A percentile compares a stretch with the other conserved stretches of the same genome.
Evolutionary conservation across 495 filamentous ascomycete genomes (phyloP).

Genomic region (Oidiodendron maius): DNA sequence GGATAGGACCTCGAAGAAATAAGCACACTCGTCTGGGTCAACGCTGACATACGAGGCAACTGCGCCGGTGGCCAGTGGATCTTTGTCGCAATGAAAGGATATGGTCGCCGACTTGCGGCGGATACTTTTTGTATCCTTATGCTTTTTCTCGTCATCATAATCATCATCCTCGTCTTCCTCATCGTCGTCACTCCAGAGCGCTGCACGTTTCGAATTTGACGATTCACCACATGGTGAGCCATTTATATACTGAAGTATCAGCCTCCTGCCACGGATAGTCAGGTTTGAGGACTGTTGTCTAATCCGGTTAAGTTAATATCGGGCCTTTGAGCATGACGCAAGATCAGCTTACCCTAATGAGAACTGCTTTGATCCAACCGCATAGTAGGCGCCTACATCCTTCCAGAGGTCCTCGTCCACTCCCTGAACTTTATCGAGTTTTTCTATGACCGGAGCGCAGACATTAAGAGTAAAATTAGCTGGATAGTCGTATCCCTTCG

Average conservation of each 20-base stretch:
- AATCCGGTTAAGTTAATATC: constrained; percentile 9
- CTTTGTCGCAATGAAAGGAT: constrained; percentile 87
- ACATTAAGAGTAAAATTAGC: constrained; percentile 95
- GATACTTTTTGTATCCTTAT: constrained; percentile 23
- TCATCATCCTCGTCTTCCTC: constrained; percentile 27
- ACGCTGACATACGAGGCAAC: constrained; percentile 76
- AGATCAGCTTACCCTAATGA: constrained; percentile 66
- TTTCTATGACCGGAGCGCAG: constrained; percentile 79
- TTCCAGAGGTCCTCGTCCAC: constrained; percentile 57
- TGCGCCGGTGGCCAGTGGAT: constrained; percentile 40
- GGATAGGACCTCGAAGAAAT: constrained; percentile 93
- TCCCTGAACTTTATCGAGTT: constrained; percentile 63
- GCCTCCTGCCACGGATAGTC: constrained; percentile 78
- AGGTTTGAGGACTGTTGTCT: constrained; percentile 60
- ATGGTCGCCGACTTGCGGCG: constrained; percentile 82
- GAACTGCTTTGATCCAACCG: constrained; percentile 63
- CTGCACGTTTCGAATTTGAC: too few relatives aligned
- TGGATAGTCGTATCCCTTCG: constrained; percentile 58
- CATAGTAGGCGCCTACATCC: constrained; percentile 92
- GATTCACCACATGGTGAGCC: constrained; percentile 69
- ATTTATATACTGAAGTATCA: constrained; percentile 85
- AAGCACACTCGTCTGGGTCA: constrained; percentile 83
- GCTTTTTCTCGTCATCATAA: constrained; percentile 29
- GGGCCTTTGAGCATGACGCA: neutral
- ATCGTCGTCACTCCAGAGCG: neutral